A percentile compares a stretch with the other conserved stretches of the same genome.
These are phyloP conservation scores for Phialocephala sp. DNA, from an alignment of 2,329 filamentous ascomycete species.

Conservation along the genomic window DNA sequence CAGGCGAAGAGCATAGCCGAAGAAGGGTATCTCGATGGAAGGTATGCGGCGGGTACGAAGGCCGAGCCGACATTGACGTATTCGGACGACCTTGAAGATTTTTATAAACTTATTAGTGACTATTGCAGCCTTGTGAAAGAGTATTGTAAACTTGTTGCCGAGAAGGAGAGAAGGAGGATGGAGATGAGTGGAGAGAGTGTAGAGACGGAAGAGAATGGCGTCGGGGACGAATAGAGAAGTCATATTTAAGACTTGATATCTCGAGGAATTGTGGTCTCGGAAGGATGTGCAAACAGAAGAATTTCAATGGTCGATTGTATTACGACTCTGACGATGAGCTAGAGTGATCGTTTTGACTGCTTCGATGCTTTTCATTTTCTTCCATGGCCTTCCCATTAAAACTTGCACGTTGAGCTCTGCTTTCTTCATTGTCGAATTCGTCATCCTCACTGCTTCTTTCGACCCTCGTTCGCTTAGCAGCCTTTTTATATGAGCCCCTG, in stretches of 20 bases:
- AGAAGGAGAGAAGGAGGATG: neutral
- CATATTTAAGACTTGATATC: neutral
- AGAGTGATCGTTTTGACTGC: too few relatives aligned
- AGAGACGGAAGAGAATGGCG: neutral
- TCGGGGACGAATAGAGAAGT: neutral
- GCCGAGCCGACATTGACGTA: too few relatives aligned
- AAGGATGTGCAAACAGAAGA: neutral
- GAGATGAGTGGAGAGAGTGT: neutral
- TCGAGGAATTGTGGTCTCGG: neutral
- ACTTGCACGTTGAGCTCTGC: neutral
- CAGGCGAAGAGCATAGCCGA: neutral
- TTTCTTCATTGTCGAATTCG: neutral
- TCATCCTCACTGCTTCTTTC: neutral
- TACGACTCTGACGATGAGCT: neutral
- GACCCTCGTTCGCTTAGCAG: neutral
- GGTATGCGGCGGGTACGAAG: neutral
- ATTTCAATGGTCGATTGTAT: neutral
- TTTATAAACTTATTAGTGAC: too few relatives aligned
- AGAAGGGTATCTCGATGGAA: neutral
- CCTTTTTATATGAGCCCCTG: conserved; percentile 11
- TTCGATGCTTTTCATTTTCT: neutral
- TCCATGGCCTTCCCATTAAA: neutral
- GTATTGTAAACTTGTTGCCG: too few relatives aligned
- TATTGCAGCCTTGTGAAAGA: too few relatives aligned
- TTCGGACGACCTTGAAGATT: too few relatives aligned